Evolutionary conservation across 2,329 filamentous ascomycete species (phyloP).

Genomic region (Colletotrichum sidae): DNA sequence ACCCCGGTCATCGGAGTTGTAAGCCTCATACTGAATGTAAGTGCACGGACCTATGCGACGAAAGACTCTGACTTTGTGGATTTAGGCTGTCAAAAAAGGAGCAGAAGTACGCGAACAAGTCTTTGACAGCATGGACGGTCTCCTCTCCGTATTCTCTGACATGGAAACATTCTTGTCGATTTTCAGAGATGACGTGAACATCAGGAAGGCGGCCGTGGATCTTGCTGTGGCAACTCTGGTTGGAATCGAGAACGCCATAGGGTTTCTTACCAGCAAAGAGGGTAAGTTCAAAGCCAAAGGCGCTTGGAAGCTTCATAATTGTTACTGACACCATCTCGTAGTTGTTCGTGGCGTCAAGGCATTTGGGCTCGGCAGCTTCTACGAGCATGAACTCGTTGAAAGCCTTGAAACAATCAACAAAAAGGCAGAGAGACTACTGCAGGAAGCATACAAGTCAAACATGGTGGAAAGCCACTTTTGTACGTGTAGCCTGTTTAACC

Average conservation of each 20-base stretch:
- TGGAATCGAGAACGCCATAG: background rate
- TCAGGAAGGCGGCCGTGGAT: background rate
- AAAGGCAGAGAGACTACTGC: too few relatives aligned
- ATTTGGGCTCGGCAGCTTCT: too few relatives aligned
- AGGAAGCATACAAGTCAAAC: too few relatives aligned
- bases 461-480: too few relatives aligned
- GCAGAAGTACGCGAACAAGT: background rate
- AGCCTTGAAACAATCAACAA: too few relatives aligned
- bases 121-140: background rate
- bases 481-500: too few relatives aligned
- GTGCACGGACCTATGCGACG: background rate
- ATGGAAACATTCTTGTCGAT: background rate
- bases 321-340: too few relatives aligned
- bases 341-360: too few relatives aligned
- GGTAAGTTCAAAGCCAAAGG: background rate
- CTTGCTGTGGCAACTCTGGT: background rate
- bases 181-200: background rate
- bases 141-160: background rate
- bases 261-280: background rate
- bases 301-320: accelerated
- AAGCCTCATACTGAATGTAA: background rate
- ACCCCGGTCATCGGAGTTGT: background rate
- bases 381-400: too few relatives aligned
- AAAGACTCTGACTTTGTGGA: background rate
- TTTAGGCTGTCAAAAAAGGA: background rate